phyloP scores from a whole-genome alignment of 331 rosid genomes.

The Ulmus americana region DNA sequence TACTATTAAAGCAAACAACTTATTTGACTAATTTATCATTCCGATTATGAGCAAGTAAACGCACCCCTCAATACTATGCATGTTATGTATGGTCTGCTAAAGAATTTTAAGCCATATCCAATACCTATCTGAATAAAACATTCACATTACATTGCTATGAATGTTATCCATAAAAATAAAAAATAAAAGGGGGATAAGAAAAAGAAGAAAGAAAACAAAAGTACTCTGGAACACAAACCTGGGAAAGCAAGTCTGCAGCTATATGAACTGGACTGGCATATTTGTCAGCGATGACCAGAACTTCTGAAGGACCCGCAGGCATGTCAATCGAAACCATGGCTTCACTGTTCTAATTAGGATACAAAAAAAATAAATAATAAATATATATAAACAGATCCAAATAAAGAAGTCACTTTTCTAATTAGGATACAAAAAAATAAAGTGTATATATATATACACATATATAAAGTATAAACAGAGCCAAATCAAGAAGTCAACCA shows the following conservation, averaged over 20 bases:
- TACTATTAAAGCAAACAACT: too few species aligned
- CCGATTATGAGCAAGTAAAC: too few species aligned
- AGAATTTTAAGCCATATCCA: too few species aligned
- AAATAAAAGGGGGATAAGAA: not conserved
- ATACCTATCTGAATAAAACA: too few species aligned
- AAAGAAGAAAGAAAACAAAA: not conserved
- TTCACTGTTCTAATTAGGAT: conserved; percentile 73
- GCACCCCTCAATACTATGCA: too few species aligned
- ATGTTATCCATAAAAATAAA: not conserved
- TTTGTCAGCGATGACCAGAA: conserved; percentile 90
- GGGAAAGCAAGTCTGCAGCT: conserved; percentile 94
- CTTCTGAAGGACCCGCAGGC: conserved; percentile 99
- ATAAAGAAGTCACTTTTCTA: conserved; percentile 76
- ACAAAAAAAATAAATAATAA: not conserved
- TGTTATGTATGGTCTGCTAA: too few species aligned
- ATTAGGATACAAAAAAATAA: conserved; percentile 11
- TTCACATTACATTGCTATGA: too few species aligned
- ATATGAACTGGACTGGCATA: conserved; percentile 73
- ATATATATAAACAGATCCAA: not conserved
- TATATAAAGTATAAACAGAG: not conserved
- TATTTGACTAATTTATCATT: too few species aligned
- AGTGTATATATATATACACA: not conserved
- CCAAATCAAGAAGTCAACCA: not conserved
- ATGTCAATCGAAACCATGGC: conserved; percentile 97
- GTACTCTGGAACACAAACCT: conserved; percentile 35